Conservation (phyloP, 441 rosid species). For the Brassica hybrid region DNA sequence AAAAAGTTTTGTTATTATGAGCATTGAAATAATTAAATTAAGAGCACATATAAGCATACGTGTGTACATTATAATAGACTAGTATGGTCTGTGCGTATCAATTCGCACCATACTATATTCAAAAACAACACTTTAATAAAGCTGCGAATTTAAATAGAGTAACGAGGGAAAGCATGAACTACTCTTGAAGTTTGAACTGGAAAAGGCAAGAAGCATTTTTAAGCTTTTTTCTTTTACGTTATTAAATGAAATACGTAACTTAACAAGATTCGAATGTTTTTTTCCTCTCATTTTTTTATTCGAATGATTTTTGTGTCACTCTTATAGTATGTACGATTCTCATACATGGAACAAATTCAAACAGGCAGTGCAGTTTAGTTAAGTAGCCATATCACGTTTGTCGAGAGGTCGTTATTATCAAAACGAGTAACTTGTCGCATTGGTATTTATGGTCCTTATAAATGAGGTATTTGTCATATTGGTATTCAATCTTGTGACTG, state of each 20-base stretch:
- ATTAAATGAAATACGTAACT: neutral
- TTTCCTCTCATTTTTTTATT: neutral
- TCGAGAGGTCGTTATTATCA: slow-evolving; percentile 24
- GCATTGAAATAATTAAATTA: neutral
- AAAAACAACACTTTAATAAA: neutral
- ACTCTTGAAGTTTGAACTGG: slow-evolving; percentile 20
- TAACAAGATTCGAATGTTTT: neutral
- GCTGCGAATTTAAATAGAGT: slow-evolving; percentile 33
- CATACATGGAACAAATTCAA: neutral
- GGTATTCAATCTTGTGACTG: too few relatives aligned
- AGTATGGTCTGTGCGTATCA: neutral
- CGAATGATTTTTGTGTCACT: neutral
- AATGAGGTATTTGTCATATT: slow-evolving; percentile 17
- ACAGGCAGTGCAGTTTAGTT: neutral
- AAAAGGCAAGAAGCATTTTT: slow-evolving; percentile 23
- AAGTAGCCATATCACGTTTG: slow-evolving; percentile 24
- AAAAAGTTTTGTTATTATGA: neutral
- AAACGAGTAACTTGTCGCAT: slow-evolving; percentile 16
- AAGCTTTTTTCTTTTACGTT: neutral
- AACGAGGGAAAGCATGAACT: slow-evolving; percentile 37
- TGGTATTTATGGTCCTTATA: slow-evolving; percentile 27
- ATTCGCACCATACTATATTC: slow-evolving; percentile 4
- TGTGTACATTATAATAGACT: neutral
- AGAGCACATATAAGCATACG: neutral
- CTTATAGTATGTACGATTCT: too few relatives aligned